Evolutionary conservation across 202 grass and related monocot species (phyloP), one percentile per base, ranked within the genome.

Genomic region (Schoenoplectus tabernaemontani): DNA sequence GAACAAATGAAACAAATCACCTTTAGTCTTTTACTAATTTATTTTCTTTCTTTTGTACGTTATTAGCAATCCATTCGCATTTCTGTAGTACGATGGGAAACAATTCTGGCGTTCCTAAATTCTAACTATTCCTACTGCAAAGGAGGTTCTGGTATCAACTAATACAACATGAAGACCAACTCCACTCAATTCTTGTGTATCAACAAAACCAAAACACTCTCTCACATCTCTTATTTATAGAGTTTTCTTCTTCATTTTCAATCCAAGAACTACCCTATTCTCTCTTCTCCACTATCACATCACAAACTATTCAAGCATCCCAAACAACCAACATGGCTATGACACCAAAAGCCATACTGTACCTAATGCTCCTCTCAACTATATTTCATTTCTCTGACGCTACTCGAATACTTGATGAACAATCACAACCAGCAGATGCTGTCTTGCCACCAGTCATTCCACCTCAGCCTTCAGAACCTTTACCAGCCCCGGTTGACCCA

Each of bases 351-450:
- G 36, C 57, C 44, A 73, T 57, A 2, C 42, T 90, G 28, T 85
- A 2, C 61, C 10, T 92, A 22, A n/a, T 84, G 76, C 17, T 85
- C 56, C 68, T 83, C 6, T 57, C 91, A 32, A 82, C 82, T 0
- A 41, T 59, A 46, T 23, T 50, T 12, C 80, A 37, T 57, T 57
- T 82, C 69, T 85, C 59, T 1, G n/a, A 53, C 9, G 77, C 86
- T 7, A 78, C 79, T 50, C 84, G 87, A 53, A 73, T 92, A 26
- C 90, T 96, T 28, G 79, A 87, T 20, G 85, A 92, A 69, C 67
- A 76, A 36, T 26, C 78, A 64, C 85, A 86, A 30, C 82, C 85
- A 0, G 20, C 15, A 0, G 63, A 77, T 23, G 48, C 22, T 17
- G 51, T 42, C 17, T 17, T 56, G 5, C 60, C 85, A 43, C 80